Base-by-base conservation (phyloP, 225 moss, liverwort and hornwort species). In the Straminergon stramineum region DNA sequence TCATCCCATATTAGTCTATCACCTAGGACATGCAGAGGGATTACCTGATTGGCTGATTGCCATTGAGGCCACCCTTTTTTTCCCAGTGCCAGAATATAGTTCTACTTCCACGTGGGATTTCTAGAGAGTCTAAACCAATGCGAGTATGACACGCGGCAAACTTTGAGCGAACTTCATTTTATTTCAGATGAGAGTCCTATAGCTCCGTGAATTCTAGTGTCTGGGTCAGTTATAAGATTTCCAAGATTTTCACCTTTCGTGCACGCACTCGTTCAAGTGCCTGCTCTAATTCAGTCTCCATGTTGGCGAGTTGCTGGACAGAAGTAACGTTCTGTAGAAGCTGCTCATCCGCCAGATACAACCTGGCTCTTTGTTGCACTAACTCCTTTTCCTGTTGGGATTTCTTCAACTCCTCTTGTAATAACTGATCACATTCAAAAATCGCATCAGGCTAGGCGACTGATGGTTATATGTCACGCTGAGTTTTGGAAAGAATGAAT, bases 201-300 rank as follows among this genome's bases (percentile, higher is more conserved):
- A 32, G 45, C 10, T 60, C 81, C 7, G 19, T 34, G 32, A 74
- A 45, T 5, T 60, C 17, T 32, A 17, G 56, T 32, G 27, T 2
- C 30, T 84, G 20, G 15, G 30, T 57, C n/a, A 24, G 27, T 45
- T 58, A 5, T 6, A 60, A 67, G 64, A 8, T 37, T 48, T n/a
- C 57, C 66, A 24, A 43, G 35, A n/a, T 17, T 71, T 77, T 51
- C 79, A 93, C 94, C 94, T 94, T 94, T 15, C 94, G 84, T 61
- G 93, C 93, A 88, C 94, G 94, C 84, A 94, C 93, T 92, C 94
- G 94, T 82, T 94, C 94, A 20, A 94, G 93, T 45, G 94, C 94
- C 82, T 94, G 94, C 84, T 94, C 94, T 89, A 94, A 85, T 84
- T 94, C 94, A 18, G 94, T 87, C 87, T 94, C 94, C 92, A 94